A percentile compares a stretch with the other conserved stretches of the same genome.
Conservation (phyloP, 164 flowering plant species). For the Cinnamomum micranthum region DNA sequence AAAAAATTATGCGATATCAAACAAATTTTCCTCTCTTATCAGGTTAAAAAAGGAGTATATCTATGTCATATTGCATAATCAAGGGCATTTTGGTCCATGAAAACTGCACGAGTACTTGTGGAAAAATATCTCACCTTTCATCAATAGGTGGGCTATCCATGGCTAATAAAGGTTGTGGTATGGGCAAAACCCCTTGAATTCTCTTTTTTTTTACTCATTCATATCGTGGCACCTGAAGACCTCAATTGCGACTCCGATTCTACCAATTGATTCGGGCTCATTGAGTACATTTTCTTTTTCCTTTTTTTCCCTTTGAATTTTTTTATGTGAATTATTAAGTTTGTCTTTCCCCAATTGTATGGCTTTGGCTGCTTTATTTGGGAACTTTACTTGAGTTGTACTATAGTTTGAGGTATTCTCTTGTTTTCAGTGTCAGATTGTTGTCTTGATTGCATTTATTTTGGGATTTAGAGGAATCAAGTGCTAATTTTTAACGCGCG, state of each 20-base stretch:
- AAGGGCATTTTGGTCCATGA: no score
- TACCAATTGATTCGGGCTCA: slow-evolving; percentile 53
- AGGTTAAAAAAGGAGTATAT: no score
- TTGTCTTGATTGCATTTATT: not conserved
- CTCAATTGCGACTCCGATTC: slow-evolving; percentile 18
- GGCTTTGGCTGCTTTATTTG: not conserved
- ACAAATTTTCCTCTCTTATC: no score
- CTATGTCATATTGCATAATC: no score
- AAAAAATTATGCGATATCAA: no score
- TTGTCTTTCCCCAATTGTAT: slow-evolving; percentile 65
- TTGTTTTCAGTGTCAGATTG: not conserved
- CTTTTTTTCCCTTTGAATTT: not conserved
- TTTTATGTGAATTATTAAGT: not conserved
- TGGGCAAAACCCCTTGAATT: no score
- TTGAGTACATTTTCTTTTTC: slow-evolving; percentile 33
- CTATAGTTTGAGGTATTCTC: not conserved
- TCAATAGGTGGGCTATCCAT: no score
- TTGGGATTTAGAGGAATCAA: not conserved
- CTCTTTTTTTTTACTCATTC: not conserved
- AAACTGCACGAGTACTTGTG: no score
- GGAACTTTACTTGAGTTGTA: not conserved
- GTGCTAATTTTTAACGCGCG: not conserved
- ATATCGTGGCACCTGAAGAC: slow-evolving; percentile 32
- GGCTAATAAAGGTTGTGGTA: no score
- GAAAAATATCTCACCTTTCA: no score